phyloP scores from a whole-genome alignment of 2,329 filamentous ascomycete genomes.

The Paraconiothyrium brasiliense region DNA sequence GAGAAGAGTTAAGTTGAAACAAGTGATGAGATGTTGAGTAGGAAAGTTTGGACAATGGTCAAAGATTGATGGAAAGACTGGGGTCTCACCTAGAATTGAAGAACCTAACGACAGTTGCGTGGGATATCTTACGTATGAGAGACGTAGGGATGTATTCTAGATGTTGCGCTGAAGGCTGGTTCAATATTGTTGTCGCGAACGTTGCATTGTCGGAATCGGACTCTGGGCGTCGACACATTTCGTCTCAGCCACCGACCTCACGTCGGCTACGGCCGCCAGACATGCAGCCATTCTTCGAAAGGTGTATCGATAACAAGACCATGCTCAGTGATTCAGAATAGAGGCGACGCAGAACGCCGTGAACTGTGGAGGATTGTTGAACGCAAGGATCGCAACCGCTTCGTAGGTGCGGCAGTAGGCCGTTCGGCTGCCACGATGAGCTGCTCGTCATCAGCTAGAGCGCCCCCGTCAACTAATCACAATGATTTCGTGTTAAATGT shows the following conservation, averaged over 20 bases:
- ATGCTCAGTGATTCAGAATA: conserved; percentile 10
- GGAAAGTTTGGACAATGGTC: conserved; percentile 6
- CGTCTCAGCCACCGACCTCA: conserved; percentile 16
- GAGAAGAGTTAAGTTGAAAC: conserved; percentile 22
- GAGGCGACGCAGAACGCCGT: conserved; percentile 4
- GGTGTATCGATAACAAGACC: conserved; percentile 31
- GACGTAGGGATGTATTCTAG: background rate
- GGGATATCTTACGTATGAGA: conserved; percentile 16
- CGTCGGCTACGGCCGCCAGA: conserved; percentile 16
- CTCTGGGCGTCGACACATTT: background rate
- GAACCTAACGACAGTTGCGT: background rate
- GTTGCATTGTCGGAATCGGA: conserved; percentile 20
- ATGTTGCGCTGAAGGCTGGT: conserved; percentile 16
- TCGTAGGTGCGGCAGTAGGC: background rate
- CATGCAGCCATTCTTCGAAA: conserved; percentile 26
- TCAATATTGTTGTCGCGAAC: conserved; percentile 16
- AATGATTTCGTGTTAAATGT: no score
- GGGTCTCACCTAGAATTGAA: background rate
- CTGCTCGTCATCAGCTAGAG: background rate
- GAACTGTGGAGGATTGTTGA: background rate
- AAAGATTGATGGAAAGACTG: conserved; percentile 18
- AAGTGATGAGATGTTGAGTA: conserved; percentile 1
- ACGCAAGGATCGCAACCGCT: background rate
- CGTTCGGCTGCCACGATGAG: background rate
- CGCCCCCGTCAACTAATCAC: background rate